These are phyloP conservation scores for Arachis monticola DNA, from an alignment of 331 rosid genomes.

Conservation along the genomic window DNA sequence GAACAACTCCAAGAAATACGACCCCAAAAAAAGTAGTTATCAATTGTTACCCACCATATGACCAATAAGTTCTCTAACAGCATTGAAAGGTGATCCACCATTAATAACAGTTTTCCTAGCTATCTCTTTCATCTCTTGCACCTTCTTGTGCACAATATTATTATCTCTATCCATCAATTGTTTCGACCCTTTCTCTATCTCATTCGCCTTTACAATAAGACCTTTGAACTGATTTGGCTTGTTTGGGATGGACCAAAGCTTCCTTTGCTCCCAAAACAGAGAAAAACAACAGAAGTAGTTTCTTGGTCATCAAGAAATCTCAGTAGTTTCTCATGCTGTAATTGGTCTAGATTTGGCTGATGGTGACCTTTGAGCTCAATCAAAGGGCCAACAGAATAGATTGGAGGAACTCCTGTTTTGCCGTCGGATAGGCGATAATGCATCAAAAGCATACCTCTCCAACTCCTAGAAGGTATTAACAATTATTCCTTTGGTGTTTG, in stretches of 20 bases:
- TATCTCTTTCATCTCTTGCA: slow-evolving; percentile 49
- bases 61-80: slow-evolving; percentile 42
- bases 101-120: slow-evolving; percentile 42
- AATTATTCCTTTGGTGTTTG: slow-evolving; percentile 59
- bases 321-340: slow-evolving; percentile 47
- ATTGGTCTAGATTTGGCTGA: slow-evolving; percentile 44
- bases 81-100: slow-evolving; percentile 57
- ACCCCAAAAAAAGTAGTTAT: slow-evolving; percentile 19
- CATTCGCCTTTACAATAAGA: slow-evolving; percentile 44
- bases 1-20: too few relatives aligned
- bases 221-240: slow-evolving; percentile 59
- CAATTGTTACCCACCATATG: slow-evolving; percentile 38
- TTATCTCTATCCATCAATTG: slow-evolving; percentile 51
- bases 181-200: slow-evolving; percentile 46
- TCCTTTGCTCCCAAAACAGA: slow-evolving; percentile 79
- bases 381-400: slow-evolving; percentile 69
- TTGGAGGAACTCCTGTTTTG: slow-evolving; percentile 43
- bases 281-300: slow-evolving; percentile 52
- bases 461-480: slow-evolving; percentile 54
- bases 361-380: slow-evolving; percentile 45
- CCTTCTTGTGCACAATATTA: slow-evolving; percentile 49
- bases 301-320: slow-evolving; percentile 68
- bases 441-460: slow-evolving; percentile 46
- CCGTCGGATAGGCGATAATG: slow-evolving; percentile 46
- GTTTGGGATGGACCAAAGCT: slow-evolving; percentile 58